Conservation (phyloP, 176 grass and related monocot genomes). For the Panicum miliaceum region DNA sequence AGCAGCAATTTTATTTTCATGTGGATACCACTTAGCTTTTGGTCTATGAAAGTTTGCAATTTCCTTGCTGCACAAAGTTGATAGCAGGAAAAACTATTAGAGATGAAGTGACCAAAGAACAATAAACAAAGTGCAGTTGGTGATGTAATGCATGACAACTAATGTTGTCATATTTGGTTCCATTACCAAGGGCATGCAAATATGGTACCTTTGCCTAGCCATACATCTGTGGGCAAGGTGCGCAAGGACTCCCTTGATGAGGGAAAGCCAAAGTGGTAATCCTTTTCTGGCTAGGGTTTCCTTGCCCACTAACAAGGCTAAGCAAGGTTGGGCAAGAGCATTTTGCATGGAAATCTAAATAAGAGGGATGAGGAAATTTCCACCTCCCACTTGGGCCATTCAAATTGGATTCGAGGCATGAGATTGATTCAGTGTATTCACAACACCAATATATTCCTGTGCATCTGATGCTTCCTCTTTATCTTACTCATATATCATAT, state of each 20-base stretch:
- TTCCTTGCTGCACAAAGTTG: slow-evolving; percentile 73
- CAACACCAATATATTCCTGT: not conserved
- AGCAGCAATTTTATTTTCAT: slow-evolving; percentile 81
- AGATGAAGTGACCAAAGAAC: slow-evolving; percentile 15
- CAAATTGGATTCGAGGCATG: not conserved
- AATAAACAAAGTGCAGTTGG: slow-evolving; percentile 24
- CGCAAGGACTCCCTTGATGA: not conserved
- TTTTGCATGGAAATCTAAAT: not conserved
- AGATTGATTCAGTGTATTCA: not conserved
- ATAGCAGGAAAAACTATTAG: slow-evolving; percentile 24
- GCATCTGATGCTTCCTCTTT: not conserved
- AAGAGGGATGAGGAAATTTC: not conserved
- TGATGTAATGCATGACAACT: not conserved
- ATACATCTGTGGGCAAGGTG: not conserved
- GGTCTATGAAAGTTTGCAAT: slow-evolving; percentile 92
- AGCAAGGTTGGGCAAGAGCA: not conserved
- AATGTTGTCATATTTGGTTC: not conserved
- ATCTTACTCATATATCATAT: not conserved
- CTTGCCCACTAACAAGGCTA: not conserved
- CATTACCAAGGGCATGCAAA: not conserved
- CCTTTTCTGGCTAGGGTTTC: not conserved
- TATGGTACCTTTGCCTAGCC: not conserved
- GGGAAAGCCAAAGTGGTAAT: not conserved
- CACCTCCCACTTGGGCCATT: not conserved
- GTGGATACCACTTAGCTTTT: slow-evolving; percentile 92